Base-by-base conservation (phyloP, 1,284 basidiomycete species). In the Lignosus rhinocerotis region DNA sequence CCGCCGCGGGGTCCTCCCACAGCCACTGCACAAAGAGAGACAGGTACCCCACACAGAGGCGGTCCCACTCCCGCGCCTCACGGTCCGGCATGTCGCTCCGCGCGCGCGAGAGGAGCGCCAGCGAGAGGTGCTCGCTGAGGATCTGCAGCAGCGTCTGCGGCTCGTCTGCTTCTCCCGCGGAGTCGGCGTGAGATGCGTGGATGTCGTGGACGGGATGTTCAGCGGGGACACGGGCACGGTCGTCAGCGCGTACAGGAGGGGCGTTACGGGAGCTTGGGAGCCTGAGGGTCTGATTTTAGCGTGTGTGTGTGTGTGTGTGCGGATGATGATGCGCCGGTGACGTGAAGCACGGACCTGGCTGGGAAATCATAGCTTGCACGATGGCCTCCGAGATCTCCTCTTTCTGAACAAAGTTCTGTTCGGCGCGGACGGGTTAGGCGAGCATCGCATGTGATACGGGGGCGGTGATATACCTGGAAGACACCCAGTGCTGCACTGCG, bases 1-100 rank as follows among this genome's bases (percentile, higher is more conserved):
- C 94, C 0, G 91, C 89, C 53, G 81, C 82, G 0, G 94, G 88
- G 63, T 96, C 94, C 66, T 98, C 95, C 94, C 95, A 98, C n/a
- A 98, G 79, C 96, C 96, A 99, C 53, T 93, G 91, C 16, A 86
- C 82, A 19, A 99, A 79, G 47, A 97, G 74, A 41, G 86, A 84
- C 43, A 98, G 79, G 72, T 98, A 96, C 1, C 88, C 92, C 6
- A 93, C 87, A 69, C 95, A 88, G 58, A 98, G 79, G 59, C 94
- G 81, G 63, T 94, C 93, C 94, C 95, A 98, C 66, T 96, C 94
- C 55, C 85, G 75, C 6, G 81, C 78, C 65, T 92, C 86, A 50
- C 77, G 73, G 63, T 82, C 80, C 33, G 87, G 92, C 65, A 82
- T 83, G 76, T 92, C 76, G 69, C 88, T 77, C n/a, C 85, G 78